Evolutionary conservation across 2,329 filamentous ascomycete species (phyloP).

Genomic region (Hypoxylon sp.): DNA sequence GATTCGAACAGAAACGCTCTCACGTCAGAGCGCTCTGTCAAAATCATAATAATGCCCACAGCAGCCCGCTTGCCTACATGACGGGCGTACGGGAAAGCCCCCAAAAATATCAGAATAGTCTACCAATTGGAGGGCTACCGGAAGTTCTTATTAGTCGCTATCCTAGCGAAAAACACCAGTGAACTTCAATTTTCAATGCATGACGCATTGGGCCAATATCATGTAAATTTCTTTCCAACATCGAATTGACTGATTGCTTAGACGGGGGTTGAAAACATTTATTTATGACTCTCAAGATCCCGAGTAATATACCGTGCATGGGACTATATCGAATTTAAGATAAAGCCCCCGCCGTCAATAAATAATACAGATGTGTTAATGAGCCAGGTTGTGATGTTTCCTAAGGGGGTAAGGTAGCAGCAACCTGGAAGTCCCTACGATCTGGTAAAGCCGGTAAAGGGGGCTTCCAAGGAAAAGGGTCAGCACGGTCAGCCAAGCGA

Average conservation of each 20-base stretch:
- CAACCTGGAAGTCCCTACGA: slow-evolving; percentile 3
- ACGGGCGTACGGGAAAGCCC: not conserved
- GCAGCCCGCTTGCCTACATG: slow-evolving; percentile 8
- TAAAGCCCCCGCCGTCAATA: slow-evolving; percentile 27
- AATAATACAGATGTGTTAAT: slow-evolving; percentile 25
- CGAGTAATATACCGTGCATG: slow-evolving; percentile 9
- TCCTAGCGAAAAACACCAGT: not conserved
- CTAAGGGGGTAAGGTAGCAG: slow-evolving; percentile 8
- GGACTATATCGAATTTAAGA: slow-evolving; percentile 19
- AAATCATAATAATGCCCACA: slow-evolving; percentile 6
- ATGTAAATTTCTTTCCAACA: slow-evolving; percentile 1
- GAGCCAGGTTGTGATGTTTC: not conserved
- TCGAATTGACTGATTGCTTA: slow-evolving; percentile 1
- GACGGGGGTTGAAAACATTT: slow-evolving; percentile 8
- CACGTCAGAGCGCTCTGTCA: slow-evolving; percentile 11
- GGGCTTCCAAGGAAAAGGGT: not conserved
- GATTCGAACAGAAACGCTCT: slow-evolving; percentile 8
- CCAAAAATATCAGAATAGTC: slow-evolving; percentile 10
- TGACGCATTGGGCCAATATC: slow-evolving; percentile 21
- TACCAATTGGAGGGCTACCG: not conserved
- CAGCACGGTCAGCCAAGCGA: not conserved
- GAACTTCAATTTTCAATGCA: slow-evolving; percentile 4
- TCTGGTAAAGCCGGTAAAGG: not conserved
- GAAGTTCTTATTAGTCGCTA: not conserved
- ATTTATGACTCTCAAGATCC: slow-evolving; percentile 4